These are phyloP conservation scores for Talaromyces funiculosus DNA, from an alignment of 2,329 filamentous ascomycete species.

Conservation along the genomic window DNA sequence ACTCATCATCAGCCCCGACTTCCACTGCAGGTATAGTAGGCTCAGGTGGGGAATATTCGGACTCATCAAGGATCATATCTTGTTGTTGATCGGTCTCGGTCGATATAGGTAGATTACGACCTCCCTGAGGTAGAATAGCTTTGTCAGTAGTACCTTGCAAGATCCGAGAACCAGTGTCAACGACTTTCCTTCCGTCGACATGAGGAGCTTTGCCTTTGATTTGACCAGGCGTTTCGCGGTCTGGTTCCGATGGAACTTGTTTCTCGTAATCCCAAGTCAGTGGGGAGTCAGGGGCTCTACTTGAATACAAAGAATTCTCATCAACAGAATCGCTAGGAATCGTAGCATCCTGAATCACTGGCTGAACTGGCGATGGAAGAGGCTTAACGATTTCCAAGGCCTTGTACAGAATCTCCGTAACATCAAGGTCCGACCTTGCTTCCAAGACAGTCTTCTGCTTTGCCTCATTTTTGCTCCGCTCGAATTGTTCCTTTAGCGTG, in stretches of 20 bases:
- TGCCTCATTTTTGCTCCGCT: conserved; percentile 51
- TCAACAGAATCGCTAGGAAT: conserved; percentile 78
- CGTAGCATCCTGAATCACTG: conserved; percentile 53
- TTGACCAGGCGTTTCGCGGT: conserved; percentile 9
- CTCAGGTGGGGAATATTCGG: conserved; percentile 45
- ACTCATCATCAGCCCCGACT: conserved; percentile 23
- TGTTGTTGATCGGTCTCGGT: conserved; percentile 3
- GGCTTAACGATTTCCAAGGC: conserved; percentile 67
- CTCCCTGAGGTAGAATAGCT: conserved; percentile 19
- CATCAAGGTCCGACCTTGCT: conserved; percentile 59
- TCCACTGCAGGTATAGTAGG: conserved; percentile 31
- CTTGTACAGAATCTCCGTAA: conserved; percentile 66
- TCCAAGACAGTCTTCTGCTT: conserved; percentile 50
- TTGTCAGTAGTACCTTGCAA: conserved; percentile 14
- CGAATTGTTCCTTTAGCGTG: conserved; percentile 68
- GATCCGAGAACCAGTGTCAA: not conserved
- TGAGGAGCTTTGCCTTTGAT: not conserved
- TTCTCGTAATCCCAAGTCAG: conserved; percentile 36
- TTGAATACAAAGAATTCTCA: conserved; percentile 94
- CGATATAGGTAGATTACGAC: not conserved
- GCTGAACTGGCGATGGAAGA: conserved; percentile 51
- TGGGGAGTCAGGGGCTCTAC: conserved; percentile 74
- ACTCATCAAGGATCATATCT: conserved; percentile 33
- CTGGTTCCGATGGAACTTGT: conserved; percentile 25
- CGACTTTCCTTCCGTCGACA: not conserved